Percentiles rank a stretch among this genome's conserved stretches.
These are phyloP conservation scores for Colletotrichum sp. DNA, from an alignment of 2,329 filamentous ascomycete genomes.

Conservation along the genomic window DNA sequence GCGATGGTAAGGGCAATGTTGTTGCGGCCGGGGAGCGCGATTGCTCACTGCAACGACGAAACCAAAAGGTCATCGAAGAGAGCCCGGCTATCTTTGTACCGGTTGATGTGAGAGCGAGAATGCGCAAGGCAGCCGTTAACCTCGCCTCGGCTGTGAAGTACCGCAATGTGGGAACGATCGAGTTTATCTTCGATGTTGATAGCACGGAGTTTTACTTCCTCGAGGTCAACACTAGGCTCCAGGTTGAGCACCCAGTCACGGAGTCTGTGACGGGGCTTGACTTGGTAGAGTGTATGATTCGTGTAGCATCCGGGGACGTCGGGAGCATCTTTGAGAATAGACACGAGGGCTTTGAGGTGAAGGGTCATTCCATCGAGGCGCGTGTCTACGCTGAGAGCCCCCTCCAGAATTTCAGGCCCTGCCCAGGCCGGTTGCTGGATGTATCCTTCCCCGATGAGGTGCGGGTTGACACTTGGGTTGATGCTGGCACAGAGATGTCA, in stretches of 20 bases:
- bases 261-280: slow-evolving; percentile 43
- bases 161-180: slow-evolving; percentile 47
- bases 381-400: slow-evolving; percentile 78
- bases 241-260: slow-evolving; percentile 52
- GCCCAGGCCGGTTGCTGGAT: slow-evolving; percentile 69
- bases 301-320: slow-evolving; percentile 50
- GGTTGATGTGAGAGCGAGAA: slow-evolving; percentile 30
- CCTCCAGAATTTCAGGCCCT: slow-evolving; percentile 67
- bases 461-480: slow-evolving; percentile 74
- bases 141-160: slow-evolving; percentile 42
- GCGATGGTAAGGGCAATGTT: slow-evolving; percentile 46
- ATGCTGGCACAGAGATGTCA: slow-evolving; percentile 72
- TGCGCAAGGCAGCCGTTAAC: slow-evolving; percentile 39
- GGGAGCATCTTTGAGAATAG: slow-evolving; percentile 2
- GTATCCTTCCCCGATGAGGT: slow-evolving; percentile 62
- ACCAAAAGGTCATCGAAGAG: slow-evolving; percentile 59
- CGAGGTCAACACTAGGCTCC: slow-evolving; percentile 53
- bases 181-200: slow-evolving; percentile 47
- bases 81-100: slow-evolving; percentile 41
- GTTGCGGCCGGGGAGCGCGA: slow-evolving; percentile 50
- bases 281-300: slow-evolving; percentile 36
- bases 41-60: slow-evolving; percentile 54
- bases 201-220: slow-evolving; percentile 47
- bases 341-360: slow-evolving; percentile 43
- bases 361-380: slow-evolving; percentile 72